These are phyloP conservation scores for Brassica cretica DNA, from an alignment of 345 rosid genomes.

Conservation along the genomic window DNA sequence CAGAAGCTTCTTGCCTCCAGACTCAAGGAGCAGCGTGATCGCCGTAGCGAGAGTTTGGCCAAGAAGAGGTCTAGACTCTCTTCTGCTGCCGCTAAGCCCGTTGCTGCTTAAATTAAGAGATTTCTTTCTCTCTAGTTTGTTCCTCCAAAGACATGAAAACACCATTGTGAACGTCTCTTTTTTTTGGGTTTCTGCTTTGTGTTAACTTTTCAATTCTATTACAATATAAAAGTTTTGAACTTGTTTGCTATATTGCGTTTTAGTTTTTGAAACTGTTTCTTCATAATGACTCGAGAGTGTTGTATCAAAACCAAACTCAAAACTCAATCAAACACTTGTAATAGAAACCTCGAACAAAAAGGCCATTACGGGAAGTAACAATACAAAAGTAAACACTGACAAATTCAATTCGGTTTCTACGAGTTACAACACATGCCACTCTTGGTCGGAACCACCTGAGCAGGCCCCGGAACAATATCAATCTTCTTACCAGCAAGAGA, in stretches of 20 bases:
- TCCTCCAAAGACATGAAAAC: constrained; percentile 23
- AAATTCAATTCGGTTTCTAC: background rate
- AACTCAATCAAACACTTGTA: background rate
- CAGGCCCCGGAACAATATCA: constrained; percentile 48
- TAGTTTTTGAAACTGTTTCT: background rate
- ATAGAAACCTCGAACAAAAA: background rate
- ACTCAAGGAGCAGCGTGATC: constrained; percentile 84
- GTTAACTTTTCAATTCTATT: background rate
- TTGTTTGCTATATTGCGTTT: background rate
- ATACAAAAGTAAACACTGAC: background rate
- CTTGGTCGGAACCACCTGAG: constrained; percentile 57
- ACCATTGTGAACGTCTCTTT: constrained; percentile 6
- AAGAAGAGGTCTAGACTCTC: constrained; percentile 86
- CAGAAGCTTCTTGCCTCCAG: constrained; percentile 84
- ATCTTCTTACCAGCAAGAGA: constrained; percentile 47
- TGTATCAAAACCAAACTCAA: background rate
- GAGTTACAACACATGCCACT: constrained; percentile 55
- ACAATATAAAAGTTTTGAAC: constrained; percentile 31
- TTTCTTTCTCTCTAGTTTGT: constrained; percentile 16
- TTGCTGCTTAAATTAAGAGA: constrained; percentile 47
- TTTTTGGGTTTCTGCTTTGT: background rate
- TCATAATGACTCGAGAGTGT: no score
- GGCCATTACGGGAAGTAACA: background rate
- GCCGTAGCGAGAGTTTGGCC: constrained; percentile 87
- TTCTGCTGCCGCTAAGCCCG: constrained; percentile 75